Evolutionary conservation across 805 yeast species (phyloP).

Genomic region (Candida piceae): DNA sequence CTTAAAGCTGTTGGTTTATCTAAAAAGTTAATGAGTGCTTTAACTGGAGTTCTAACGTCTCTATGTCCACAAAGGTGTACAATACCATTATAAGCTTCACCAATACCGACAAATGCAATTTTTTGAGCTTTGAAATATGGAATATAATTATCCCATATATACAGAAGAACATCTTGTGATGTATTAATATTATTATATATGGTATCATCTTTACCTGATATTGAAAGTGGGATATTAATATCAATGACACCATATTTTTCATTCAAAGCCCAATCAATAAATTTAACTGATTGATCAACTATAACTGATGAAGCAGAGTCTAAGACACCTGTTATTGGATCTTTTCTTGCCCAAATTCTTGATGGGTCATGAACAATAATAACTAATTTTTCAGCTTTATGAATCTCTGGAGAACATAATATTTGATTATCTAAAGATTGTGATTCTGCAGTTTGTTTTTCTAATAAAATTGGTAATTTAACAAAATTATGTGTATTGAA

Average conservation of each 20-base stretch:
- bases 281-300: slow-evolving; percentile 65
- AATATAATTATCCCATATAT: slow-evolving; percentile 88
- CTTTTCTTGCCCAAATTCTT: slow-evolving; percentile 82
- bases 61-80: slow-evolving; percentile 87
- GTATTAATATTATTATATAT: slow-evolving; percentile 58
- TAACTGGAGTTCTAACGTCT: slow-evolving; percentile 54
- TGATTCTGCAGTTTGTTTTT: slow-evolving; percentile 35
- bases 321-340: slow-evolving; percentile 73
- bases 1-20: slow-evolving; percentile 64
- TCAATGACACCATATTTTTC: slow-evolving; percentile 76
- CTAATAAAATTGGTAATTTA: slow-evolving; percentile 56
- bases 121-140: slow-evolving; percentile 69
- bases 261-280: slow-evolving; percentile 61
- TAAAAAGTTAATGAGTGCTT: slow-evolving; percentile 65
- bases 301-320: slow-evolving; percentile 69
- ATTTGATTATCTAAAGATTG: slow-evolving; percentile 56
- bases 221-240: slow-evolving; percentile 66
- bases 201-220: slow-evolving; percentile 40
- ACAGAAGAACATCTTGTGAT: slow-evolving; percentile 71
- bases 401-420: slow-evolving; percentile 66
- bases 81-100: slow-evolving; percentile 82
- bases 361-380: slow-evolving; percentile 87
- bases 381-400: slow-evolving; percentile 57
- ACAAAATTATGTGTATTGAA: slow-evolving; percentile 55
- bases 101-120: slow-evolving; percentile 78